phyloP scores from a whole-genome alignment of 2,329 filamentous ascomycete species.

The Corynespora cassiicola region DNA sequence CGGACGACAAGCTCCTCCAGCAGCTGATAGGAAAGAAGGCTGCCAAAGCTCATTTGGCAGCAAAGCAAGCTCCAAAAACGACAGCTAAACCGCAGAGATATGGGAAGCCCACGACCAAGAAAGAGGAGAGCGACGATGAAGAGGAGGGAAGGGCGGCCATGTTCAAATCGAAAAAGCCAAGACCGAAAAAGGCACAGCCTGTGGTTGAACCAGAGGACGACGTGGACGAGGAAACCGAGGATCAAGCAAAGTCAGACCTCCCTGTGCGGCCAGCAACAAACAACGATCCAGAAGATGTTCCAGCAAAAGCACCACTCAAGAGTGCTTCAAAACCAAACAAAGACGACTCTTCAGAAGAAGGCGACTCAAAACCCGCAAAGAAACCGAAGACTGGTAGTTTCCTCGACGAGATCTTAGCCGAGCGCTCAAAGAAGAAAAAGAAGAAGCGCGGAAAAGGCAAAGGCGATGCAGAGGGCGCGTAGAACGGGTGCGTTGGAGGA shows the following conservation, averaged over 20 bases:
- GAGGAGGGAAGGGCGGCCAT: conserved; percentile 43
- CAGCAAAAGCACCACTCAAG: conserved; percentile 18
- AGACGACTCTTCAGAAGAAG: conserved; percentile 3
- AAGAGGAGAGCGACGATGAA: conserved; percentile 47
- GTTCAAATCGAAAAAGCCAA: conserved; percentile 41
- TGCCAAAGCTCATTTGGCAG: conserved; percentile 38
- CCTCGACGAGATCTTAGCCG: conserved; percentile 60
- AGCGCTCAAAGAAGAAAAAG: conserved; percentile 59
- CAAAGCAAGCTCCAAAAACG: conserved; percentile 28
- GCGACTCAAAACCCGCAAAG: background rate
- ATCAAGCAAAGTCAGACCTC: conserved; percentile 10
- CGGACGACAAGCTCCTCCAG: conserved; percentile 52
- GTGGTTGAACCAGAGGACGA: conserved; percentile 8
- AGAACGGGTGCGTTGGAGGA: no score
- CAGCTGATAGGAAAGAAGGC: conserved; percentile 52
- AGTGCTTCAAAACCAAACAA: background rate
- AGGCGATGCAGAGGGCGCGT: no score
- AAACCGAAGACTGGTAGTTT: conserved; percentile 55
- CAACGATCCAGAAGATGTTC: no score
- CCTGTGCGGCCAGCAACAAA: no score
- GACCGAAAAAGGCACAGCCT: conserved; percentile 24
- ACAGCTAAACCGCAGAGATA: conserved; percentile 34
- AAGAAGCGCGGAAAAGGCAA: conserved; percentile 26
- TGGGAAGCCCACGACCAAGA: conserved; percentile 21
- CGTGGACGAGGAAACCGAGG: conserved; percentile 10